Base-by-base conservation (phyloP, 2,329 filamentous ascomycete species). In the Cadophora malorum region DNA sequence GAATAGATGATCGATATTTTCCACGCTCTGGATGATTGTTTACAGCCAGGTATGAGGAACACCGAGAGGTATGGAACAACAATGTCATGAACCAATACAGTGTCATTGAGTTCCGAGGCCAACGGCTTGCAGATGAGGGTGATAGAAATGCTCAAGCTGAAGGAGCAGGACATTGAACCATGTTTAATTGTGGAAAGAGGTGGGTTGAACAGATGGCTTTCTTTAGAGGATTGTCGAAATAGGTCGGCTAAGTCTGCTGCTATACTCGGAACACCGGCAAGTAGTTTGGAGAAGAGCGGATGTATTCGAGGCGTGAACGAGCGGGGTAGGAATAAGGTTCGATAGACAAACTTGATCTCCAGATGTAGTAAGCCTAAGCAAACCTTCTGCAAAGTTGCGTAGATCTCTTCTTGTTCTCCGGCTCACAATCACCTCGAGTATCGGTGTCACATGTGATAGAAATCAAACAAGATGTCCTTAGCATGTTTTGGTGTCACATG, bases 311-410 rank as follows among this genome's bases (percentile, higher is more conserved):
- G 35, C 21, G 10, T 25, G 33, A 59, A 59, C 33, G 35, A 45
- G 35, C 21, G 56, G 56, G 56, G 56, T 38, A 59, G 10, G 28
- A 16, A 59, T 59, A 59, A 45, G 21, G 56, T 59, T 59, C 35
- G 6, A 59, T 45, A 59, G 35, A 41, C 35, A 41, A 8, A 23
- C 10, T 45, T 1, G 23, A 21, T 28, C 19, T 49, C 33, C 33
- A 28, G 9, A 59, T 25, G 4, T 59, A 5, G 21, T n/a, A 14
- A 7, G 4, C 10, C 35, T 25, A 28, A 5, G 4, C 1, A 41
- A 59, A 45, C 33, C 21, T 59, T 45, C 1, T n/a, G 35, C 19
- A 9, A 21, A 10, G n/a, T 45, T 16, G 33, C 25, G 56, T 41
- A 25, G 56, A 59, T 45, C 56, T 23, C 5, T 59, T 59, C 56